Base-by-base conservation (phyloP, 768 basidiomycete genomes). In the Panaeolus papilionaceus region DNA sequence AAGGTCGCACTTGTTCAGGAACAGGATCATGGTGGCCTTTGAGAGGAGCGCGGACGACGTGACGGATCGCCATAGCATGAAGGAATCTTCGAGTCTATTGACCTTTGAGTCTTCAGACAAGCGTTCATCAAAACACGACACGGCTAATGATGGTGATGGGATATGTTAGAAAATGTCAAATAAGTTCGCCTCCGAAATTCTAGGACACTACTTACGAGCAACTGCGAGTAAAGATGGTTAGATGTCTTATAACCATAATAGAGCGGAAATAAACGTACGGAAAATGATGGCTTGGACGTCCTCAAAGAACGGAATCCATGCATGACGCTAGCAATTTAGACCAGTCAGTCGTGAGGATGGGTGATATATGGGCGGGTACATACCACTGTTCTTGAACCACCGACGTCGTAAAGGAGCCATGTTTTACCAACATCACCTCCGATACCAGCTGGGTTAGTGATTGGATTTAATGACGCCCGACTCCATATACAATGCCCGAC, bases 281-380 rank as follows among this genome's bases (percentile, higher is more conserved):
- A 93, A 93, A 68, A 93, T 92, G 71, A 93, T 89, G 4, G 91
- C 89, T 72, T 91, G 86, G 23, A 91, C 85, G 68, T 87, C 86
- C 69, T 92, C 89, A 64, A 93, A 93, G 75, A 84, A 92, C 2
- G 90, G 87, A 3, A 89, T 78, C 92, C 92, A 93, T 33, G 88
- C 88, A 51, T 87, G 83, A 14, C 92, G 88, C 89, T 92, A 74
- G 7, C 61, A 58, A 26, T 14, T 45, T n/a, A 18, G 33, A 33
- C 23, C 39, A 20, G 64, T 64, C 10, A 63, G 51, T 33, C 10
- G 38, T 18, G n/a, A 42, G 26, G 9, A 23, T 26, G 47, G 18
- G 11, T 4, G 44, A 39, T 51, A 8, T 45, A 40, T 38, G 64
- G 58, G 62, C 40, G 28, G 26, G 38, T 38, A 72, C 82, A 11